These are phyloP conservation scores for Comarum palustre DNA, from an alignment of 306 rosid species.

Conservation along the genomic window DNA sequence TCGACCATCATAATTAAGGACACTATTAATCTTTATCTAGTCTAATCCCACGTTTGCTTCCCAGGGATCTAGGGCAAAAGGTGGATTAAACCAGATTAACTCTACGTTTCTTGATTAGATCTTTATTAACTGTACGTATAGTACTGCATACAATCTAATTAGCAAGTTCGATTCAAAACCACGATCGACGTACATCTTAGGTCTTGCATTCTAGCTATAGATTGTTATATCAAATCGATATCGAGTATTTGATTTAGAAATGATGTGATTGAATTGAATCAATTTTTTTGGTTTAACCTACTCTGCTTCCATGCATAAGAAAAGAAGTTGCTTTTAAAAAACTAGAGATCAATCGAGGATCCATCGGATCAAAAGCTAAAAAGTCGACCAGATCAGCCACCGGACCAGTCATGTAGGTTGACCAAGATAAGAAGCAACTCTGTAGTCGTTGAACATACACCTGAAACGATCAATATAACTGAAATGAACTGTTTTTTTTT, in stretches of 20 bases:
- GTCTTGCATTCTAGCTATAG: neutral
- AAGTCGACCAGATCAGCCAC: constrained; percentile 13
- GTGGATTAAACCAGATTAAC: neutral
- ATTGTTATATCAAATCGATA: neutral
- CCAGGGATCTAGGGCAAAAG: neutral
- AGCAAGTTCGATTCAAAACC: neutral
- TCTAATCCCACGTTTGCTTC: neutral
- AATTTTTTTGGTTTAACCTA: constrained; percentile 10
- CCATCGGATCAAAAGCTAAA: constrained; percentile 22
- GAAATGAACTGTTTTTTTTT: too few species aligned
- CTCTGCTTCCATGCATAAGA: constrained; percentile 18
- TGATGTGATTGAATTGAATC: constrained; percentile 15
- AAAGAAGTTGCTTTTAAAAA: constrained; percentile 21
- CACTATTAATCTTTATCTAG: neutral
- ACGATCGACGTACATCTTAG: neutral
- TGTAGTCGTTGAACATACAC: constrained; percentile 18
- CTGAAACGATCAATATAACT: neutral
- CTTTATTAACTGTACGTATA: neutral
- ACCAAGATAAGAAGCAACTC: constrained; percentile 21
- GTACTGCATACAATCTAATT: too few species aligned
- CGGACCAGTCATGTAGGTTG: constrained; percentile 12
- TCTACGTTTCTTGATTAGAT: neutral
- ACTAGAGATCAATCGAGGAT: neutral
- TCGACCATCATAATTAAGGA: neutral
- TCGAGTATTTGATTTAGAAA: neutral